These are phyloP conservation scores for Alternaria ethzedia DNA, from an alignment of 2,329 filamentous ascomycete genomes.

Conservation along the genomic window DNA sequence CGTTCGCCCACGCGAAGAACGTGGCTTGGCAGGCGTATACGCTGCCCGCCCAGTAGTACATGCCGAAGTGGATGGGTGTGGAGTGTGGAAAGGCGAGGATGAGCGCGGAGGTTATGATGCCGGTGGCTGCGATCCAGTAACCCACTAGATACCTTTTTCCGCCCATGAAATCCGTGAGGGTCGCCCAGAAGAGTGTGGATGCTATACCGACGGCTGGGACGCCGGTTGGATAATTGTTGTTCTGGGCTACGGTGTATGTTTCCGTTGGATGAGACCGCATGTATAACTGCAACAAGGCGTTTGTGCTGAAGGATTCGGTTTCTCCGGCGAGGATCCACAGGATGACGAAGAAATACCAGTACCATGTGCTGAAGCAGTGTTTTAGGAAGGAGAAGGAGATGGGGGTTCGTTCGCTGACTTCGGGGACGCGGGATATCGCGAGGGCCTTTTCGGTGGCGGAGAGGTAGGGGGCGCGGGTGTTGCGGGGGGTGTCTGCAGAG, in stretches of 20 bases:
- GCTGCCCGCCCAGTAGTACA: conserved; percentile 73
- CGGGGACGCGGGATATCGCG: conserved; percentile 54
- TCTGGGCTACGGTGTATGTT: conserved; percentile 56
- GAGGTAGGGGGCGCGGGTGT: conserved; percentile 53
- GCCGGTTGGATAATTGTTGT: conserved; percentile 63
- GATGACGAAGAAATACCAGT: conserved; percentile 70
- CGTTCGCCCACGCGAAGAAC: conserved; percentile 79
- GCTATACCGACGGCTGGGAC: conserved; percentile 60
- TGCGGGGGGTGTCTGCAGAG: conserved; percentile 47
- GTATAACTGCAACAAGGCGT: conserved; percentile 63
- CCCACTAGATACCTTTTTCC: conserved; percentile 66
- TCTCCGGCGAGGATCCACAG: conserved; percentile 75
- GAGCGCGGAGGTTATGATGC: conserved; percentile 67
- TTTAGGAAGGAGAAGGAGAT: conserved; percentile 60
- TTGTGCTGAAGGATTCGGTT: conserved; percentile 72
- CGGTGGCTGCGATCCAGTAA: conserved; percentile 69
- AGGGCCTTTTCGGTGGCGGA: conserved; percentile 50
- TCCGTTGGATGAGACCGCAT: conserved; percentile 56
- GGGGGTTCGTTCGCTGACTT: conserved; percentile 52
- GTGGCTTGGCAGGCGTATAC: conserved; percentile 77
- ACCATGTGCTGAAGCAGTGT: conserved; percentile 64
- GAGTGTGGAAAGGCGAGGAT: conserved; percentile 61
- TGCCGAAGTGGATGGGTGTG: conserved; percentile 65
- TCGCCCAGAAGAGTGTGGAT: conserved; percentile 71
- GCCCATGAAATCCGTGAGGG: conserved; percentile 68